These are phyloP conservation scores for Pichia cactophila DNA, from an alignment of 1,139 yeast genomes.

Conservation along the genomic window DNA sequence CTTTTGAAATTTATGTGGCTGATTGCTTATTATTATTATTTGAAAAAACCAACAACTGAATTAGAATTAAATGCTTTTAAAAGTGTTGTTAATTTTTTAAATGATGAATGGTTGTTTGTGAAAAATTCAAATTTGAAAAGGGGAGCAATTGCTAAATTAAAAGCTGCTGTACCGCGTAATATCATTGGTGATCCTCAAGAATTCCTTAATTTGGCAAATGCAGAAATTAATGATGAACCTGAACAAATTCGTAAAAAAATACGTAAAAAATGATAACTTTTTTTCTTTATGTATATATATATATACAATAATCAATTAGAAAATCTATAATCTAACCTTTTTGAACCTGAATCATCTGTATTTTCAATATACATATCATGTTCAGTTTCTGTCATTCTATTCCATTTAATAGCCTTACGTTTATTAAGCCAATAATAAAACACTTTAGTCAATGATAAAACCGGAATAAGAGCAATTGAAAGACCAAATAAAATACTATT, in stretches of 20 bases:
- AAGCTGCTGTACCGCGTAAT: slow-evolving; percentile 18
- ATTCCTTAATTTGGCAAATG: slow-evolving; percentile 25
- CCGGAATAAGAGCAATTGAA: slow-evolving; percentile 25
- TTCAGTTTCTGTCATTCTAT: slow-evolving; percentile 39
- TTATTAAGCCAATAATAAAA: slow-evolving; percentile 44
- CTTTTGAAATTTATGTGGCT: slow-evolving; percentile 69
- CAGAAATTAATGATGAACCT: no score
- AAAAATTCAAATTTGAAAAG: no score
- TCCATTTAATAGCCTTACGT: slow-evolving; percentile 40
- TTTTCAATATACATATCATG: slow-evolving; percentile 35
- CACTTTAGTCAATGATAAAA: slow-evolving; percentile 25
- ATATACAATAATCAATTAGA: slow-evolving; percentile 10
- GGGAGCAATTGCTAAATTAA: slow-evolving; percentile 14
- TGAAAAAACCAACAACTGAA: slow-evolving; percentile 15
- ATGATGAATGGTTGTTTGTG: not conserved
- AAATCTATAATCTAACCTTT: slow-evolving; percentile 44
- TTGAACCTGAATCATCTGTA: slow-evolving; percentile 46
- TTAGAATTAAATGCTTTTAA: slow-evolving; percentile 14
- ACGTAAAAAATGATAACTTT: no score
- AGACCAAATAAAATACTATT: slow-evolving; percentile 39
- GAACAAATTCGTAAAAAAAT: no score
- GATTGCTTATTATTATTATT: slow-evolving; percentile 40
- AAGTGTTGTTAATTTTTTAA: slow-evolving; percentile 19
- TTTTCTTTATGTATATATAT: not conserved
- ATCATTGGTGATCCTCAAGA: slow-evolving; percentile 34